These are phyloP conservation scores for Gamsiella multidivaricata DNA, from an alignment of 192 early-diverging fungal genomes.

Conservation along the genomic window DNA sequence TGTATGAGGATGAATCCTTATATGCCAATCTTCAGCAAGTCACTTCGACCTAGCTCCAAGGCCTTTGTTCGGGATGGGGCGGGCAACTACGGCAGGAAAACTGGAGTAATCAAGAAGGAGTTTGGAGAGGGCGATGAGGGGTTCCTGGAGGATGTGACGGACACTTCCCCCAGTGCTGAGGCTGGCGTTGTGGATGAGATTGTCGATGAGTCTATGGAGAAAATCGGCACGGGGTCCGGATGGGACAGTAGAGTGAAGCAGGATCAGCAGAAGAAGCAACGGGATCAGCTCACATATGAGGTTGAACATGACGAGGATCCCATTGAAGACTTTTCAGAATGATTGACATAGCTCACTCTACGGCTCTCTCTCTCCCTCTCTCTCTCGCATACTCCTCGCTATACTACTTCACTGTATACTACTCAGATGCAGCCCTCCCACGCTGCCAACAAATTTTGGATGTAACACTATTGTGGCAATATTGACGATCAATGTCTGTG, in stretches of 20 bases:
- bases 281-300: neutral
- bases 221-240: neutral
- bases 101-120: conserved; percentile 18
- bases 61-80: conserved; percentile 21
- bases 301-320: conserved; percentile 31
- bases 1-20: conserved; percentile 37
- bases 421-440: too few relatives aligned
- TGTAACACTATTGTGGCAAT: too few relatives aligned
- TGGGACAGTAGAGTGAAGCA: neutral
- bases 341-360: too few relatives aligned
- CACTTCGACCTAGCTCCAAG: conserved; percentile 45
- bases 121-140: conserved; percentile 53
- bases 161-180: neutral
- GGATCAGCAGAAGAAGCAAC: conserved; percentile 7
- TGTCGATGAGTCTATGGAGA: neutral
- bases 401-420: too few relatives aligned
- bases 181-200: neutral
- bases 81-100: conserved; percentile 25
- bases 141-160: conserved; percentile 21
- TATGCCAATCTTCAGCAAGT: conserved; percentile 15
- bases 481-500: too few relatives aligned
- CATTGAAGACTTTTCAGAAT: conserved; percentile 50
- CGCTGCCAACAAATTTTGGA: too few relatives aligned
- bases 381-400: too few relatives aligned
- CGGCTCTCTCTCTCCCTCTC: too few relatives aligned